Base-by-base conservation (phyloP, 164 flowering plant species). In the Magnolia sinica region DNA sequence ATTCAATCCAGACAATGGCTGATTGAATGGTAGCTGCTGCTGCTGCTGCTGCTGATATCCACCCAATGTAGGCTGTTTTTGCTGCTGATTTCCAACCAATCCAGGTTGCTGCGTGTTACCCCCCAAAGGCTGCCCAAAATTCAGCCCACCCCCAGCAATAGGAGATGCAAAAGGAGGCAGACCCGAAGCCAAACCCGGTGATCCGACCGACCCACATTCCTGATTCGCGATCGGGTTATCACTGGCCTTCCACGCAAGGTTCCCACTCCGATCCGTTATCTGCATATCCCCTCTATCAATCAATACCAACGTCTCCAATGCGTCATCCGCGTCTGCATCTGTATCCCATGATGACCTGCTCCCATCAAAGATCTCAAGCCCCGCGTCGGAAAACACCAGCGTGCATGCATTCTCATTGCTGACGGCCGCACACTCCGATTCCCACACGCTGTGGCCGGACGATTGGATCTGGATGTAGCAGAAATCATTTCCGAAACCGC, bases 321-420 rank as follows among this genome's bases (percentile, higher is more conserved):
- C 45, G 1, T 81, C 83, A 1, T 81, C 83, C 6, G 82, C 84
- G 37, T 82, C 85, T 1, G 80, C 85, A 45, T 83, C 73, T 0
- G 77, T 81, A 64, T 85, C 84, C 89, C 89, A 87, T 4, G 83
- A 52, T 6, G 85, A 83, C 4, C 31, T 73, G 77, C 84, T 80
- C 29, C 87, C 89, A 16, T 87, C 89, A 58, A 75, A 84, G 45
- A 85, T 81, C 81, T 85, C 87, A 7, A 87, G 80, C 16, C 89
- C 89, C 10, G 81, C 78, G 37, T 87, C 87, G 0, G 86, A 77
- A 65, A 85, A 85, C 29, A 81, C 76, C 27, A 87, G 64, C 27
- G 52, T 79, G 76, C 89, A 87, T 4, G 84, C 58, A 68, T 87
- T 85, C 49, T 61, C 78, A 68, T 73, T 83, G 77, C 86, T 87